Evolutionary conservation across 306 rosid species (phyloP).

Genomic region (Citrullus mucosospermus): DNA sequence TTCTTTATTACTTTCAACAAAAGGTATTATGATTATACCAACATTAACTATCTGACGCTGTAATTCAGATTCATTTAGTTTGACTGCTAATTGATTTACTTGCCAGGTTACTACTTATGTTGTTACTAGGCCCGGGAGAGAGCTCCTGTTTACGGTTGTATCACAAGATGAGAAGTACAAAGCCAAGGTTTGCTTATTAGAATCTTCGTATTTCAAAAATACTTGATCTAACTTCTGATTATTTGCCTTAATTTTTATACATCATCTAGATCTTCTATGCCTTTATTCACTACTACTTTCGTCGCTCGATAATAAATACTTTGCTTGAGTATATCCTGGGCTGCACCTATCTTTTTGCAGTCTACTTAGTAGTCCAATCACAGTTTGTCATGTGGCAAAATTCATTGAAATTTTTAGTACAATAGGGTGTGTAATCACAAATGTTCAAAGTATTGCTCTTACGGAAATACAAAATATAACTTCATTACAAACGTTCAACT

Average conservation of each 20-base stretch:
- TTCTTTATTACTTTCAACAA: background rate
- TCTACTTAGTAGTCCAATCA: too few species aligned
- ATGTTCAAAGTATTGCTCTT: too few species aligned
- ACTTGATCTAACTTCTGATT: background rate
- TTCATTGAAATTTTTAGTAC: too few species aligned
- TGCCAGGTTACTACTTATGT: constrained; percentile 80
- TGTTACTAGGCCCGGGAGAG: constrained; percentile 92
- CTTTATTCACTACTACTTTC: background rate
- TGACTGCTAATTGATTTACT: constrained; percentile 9
- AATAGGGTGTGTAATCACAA: too few species aligned
- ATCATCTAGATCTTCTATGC: background rate
- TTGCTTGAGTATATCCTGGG: too few species aligned
- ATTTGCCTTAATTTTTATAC: background rate
- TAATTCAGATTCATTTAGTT: constrained; percentile 8
- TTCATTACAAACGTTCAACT: constrained; percentile 4
- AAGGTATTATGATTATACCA: background rate
- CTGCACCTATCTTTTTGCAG: too few species aligned
- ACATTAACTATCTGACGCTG: background rate
- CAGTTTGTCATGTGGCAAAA: too few species aligned
- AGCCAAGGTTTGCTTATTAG: constrained; percentile 48
- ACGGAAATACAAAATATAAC: background rate
- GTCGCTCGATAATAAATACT: too few species aligned
- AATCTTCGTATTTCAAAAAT: background rate
- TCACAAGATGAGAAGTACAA: constrained; percentile 96
- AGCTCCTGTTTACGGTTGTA: constrained; percentile 82